Evolutionary conservation across 1,284 basidiomycete species (phyloP).

Genomic region (Ustilago loliicola): DNA sequence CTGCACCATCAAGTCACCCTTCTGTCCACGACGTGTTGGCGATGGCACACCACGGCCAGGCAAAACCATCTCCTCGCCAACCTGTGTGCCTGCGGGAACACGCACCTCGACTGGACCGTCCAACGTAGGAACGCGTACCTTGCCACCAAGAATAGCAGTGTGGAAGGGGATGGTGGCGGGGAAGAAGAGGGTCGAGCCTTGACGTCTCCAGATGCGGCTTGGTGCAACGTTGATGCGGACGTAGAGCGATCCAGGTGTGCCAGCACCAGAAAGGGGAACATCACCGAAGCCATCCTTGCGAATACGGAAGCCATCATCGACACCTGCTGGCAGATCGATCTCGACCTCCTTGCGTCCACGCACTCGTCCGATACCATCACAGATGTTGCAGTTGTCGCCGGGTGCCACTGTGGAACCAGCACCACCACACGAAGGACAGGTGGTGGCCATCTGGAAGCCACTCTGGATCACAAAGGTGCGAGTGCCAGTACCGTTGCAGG

Average conservation of each 20-base stretch:
- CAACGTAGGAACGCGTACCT: conserved; percentile 91
- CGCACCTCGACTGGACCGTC: conserved; percentile 96
- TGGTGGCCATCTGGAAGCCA: conserved; percentile 97
- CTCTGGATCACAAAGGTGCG: conserved; percentile 90
- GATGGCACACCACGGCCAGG: conserved; percentile 87
- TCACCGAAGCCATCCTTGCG: conserved; percentile 88
- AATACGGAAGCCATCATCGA: conserved; percentile 96
- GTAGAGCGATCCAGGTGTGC: conserved; percentile 84
- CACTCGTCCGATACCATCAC: conserved; percentile 89
- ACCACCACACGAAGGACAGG: conserved; percentile 88
- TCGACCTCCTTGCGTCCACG: conserved; percentile 83
- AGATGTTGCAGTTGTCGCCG: conserved; percentile 82
- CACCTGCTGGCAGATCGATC: conserved; percentile 83
- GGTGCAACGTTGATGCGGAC: conserved; percentile 87
- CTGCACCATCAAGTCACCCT: conserved; percentile 90
- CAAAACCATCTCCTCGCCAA: conserved; percentile 95
- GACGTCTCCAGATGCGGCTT: conserved; percentile 87
- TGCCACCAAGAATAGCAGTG: conserved; percentile 89
- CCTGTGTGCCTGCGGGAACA: conserved; percentile 92
- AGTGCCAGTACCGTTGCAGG: conserved; percentile 89
- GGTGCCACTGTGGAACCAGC: conserved; percentile 84
- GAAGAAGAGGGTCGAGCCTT: conserved; percentile 92
- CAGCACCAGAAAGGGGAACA: conserved; percentile 79
- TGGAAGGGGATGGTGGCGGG: conserved; percentile 92
- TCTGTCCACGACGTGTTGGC: conserved; percentile 73